Evolutionary conservation across 1,139 yeast genomes (phyloP).

Genomic region (Kodamaea fungicola): DNA sequence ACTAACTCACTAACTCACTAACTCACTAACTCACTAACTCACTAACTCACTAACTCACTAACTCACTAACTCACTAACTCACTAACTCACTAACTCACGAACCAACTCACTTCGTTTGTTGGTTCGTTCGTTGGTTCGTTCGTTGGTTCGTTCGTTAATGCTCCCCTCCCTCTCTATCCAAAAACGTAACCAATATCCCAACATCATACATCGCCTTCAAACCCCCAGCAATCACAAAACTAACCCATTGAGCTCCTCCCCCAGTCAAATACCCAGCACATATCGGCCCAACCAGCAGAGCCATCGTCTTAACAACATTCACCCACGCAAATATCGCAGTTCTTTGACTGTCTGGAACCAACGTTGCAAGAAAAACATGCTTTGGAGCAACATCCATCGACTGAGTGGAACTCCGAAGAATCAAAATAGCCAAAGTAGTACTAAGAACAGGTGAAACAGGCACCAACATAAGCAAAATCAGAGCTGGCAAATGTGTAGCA

Average conservation of each 20-base stretch:
- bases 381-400: conserved; percentile 47
- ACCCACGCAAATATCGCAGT: conserved; percentile 41
- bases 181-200: conserved; percentile 35
- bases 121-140: not conserved
- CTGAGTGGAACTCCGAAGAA: conserved; percentile 35
- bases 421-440: conserved; percentile 27
- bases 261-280: conserved; percentile 34
- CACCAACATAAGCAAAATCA: conserved; percentile 33
- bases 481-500: conserved; percentile 42
- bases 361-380: conserved; percentile 39
- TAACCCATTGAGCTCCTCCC: conserved; percentile 33
- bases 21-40: no score
- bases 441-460: conserved; percentile 33
- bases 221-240: conserved; percentile 37
- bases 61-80: no score
- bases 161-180: conserved; percentile 5
- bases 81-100: no score
- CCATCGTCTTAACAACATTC: conserved; percentile 39
- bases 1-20: no score
- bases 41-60: no score
- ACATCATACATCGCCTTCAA: conserved; percentile 38
- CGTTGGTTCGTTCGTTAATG: not conserved
- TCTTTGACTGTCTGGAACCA: conserved; percentile 33
- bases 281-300: conserved; percentile 38
- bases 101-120: no score